Conservation (phyloP, 768 basidiomycete genomes). For the Infundibulicybe gibba region DNA sequence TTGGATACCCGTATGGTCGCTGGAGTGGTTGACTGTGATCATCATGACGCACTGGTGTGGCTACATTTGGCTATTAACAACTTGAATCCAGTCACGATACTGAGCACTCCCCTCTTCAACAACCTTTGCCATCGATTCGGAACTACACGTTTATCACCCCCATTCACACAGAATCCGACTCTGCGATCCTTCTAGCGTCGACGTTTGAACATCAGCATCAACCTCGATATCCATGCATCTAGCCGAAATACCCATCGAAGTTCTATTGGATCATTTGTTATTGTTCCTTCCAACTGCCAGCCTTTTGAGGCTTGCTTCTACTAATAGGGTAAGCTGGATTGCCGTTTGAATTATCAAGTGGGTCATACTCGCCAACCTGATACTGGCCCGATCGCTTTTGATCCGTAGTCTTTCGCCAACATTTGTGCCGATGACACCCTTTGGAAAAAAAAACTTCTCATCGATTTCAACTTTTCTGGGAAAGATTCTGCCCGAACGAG, state of each 20-base stretch:
- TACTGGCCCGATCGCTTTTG: not conserved
- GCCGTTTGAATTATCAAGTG: not conserved
- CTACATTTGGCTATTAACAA: too few species aligned
- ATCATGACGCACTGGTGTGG: too few species aligned
- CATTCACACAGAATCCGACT: too few species aligned
- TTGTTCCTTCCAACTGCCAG: conserved; percentile 51
- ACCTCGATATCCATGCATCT: conserved; percentile 23
- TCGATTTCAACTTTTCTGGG: conserved; percentile 78
- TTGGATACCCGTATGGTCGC: too few species aligned
- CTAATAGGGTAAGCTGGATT: conserved; percentile 42
- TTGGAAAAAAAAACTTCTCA: conserved; percentile 67
- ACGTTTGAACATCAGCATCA: too few species aligned
- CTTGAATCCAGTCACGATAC: too few species aligned
- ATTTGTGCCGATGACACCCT: conserved; percentile 70
- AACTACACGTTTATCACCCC: too few species aligned
- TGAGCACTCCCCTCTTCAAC: too few species aligned
- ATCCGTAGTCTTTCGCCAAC: conserved; percentile 46
- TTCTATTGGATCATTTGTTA: conserved; percentile 73
- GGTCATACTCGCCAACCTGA: not conserved
- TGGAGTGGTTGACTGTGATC: too few species aligned
- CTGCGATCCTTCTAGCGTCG: too few species aligned
- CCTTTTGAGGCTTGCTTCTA: conserved; percentile 55
- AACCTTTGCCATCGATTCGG: too few species aligned
- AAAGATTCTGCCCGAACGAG: conserved; percentile 66
- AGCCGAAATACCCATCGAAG: conserved; percentile 64